Percentiles rank a stretch among this genome's conserved stretches.
phyloP scores from a whole-genome alignment of 106 monocot genomes.

The Allium sativum region DNA sequence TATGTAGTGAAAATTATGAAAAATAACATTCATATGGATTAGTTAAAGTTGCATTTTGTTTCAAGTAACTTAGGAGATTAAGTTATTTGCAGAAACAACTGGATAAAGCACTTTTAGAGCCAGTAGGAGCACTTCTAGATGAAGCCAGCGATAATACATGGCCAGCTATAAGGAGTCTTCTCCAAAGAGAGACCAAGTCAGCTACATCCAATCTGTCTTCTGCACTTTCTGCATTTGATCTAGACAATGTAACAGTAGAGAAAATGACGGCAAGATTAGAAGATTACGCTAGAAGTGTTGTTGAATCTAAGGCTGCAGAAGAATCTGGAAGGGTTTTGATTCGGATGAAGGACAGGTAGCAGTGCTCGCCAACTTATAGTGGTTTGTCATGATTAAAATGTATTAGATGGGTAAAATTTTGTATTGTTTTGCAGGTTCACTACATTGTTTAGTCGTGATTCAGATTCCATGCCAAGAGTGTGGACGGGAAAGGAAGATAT shows the following conservation, averaged over 20 bases:
- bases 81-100: conserved; percentile 44
- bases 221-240: conserved; percentile 53
- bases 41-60: too few relatives aligned
- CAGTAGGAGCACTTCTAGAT: conserved; percentile 85
- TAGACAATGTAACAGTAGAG: conserved; percentile 52
- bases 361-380: neutral
- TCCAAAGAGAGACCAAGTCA: conserved; percentile 57
- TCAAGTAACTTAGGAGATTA: neutral
- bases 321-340: conserved; percentile 79
- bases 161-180: conserved; percentile 74
- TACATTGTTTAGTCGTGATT: conserved; percentile 77
- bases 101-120: conserved; percentile 55
- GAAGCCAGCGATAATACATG: conserved; percentile 66
- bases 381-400: too few relatives aligned
- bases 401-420: neutral
- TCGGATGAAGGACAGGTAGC: conserved; percentile 90
- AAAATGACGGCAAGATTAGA: conserved; percentile 56
- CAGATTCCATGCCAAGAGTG: conserved; percentile 87
- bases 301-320: conserved; percentile 81
- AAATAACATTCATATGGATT: too few relatives aligned
- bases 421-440: conserved; percentile 43
- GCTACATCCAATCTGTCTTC: conserved; percentile 46
- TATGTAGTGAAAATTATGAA: too few relatives aligned
- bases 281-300: conserved; percentile 64
- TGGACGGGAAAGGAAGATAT: conserved; percentile 98